Base-by-base conservation (phyloP, 1,284 basidiomycete species). In the Coniferiporia weirii region DNA sequence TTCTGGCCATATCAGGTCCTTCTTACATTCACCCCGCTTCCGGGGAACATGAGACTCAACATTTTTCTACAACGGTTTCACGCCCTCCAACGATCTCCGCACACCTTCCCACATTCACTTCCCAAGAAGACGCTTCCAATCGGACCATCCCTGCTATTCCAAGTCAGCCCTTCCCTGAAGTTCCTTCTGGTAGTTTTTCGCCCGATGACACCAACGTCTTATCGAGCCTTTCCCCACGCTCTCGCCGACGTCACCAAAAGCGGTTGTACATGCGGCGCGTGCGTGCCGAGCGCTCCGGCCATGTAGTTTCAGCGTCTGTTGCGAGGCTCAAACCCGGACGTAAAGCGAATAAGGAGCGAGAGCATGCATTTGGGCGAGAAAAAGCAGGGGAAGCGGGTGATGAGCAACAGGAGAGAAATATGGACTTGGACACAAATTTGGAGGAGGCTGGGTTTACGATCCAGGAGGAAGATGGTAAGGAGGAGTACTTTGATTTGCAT, bases 251-350 rank as follows among this genome's bases (percentile, higher is more conserved):
- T 38, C 64, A 82, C 36, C 72, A 73, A 61, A 89, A 89, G 61
- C 76, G 86, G 36, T 71, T 90, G 5, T 80, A 87, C 66, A 89
- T 89, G 87, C 82, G 88, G 9, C 79, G 80, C 45, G 85, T 82
- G 67, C 79, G 88, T 44, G 87, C 87, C 13, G 71, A 76, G 43
- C 67, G 70, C 32, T 65, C 65, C 1, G 83, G 83, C 17, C 66
- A 58, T 17, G 66, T 68, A 2, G 70, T 73, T 35, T 64, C 70
- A n/a, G 68, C 69, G 20, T 60, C 68, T 2, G 61, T 64, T 4
- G 74, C 69, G 10, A 67, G 69, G 56, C 68, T 84, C 57, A 78
- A 77, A 49, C 77, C 79, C 22, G 83, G 83, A 17, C 72, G 78
- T 61, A 79, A 75, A 64, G 62, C 71, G 44, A 70, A 65, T 59